Percentiles rank a stretch among this genome's conserved stretches.
Conservation (phyloP, 116 monocot genomes). For the Iris pallida region DNA sequence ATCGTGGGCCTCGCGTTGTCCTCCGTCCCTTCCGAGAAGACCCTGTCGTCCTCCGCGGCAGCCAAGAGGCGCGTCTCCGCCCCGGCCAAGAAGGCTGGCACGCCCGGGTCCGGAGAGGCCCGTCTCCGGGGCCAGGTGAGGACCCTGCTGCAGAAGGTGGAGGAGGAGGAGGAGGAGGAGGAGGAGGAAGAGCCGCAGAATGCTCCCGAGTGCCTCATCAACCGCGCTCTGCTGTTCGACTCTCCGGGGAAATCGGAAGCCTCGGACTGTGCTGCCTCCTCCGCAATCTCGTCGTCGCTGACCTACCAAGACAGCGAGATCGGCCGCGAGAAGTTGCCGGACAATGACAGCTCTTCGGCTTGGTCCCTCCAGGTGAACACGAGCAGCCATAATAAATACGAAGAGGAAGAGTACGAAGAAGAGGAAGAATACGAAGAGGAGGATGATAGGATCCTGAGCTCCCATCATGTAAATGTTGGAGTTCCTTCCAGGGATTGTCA, state of each 20-base stretch:
- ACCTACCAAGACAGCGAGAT: slow-evolving; percentile 28
- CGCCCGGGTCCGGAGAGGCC: slow-evolving; percentile 80
- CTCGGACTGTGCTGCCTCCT: slow-evolving; percentile 10
- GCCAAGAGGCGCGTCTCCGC: slow-evolving; percentile 14
- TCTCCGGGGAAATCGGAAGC: slow-evolving; percentile 51
- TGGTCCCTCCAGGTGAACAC: slow-evolving; percentile 68
- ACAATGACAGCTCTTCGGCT: slow-evolving; percentile 33
- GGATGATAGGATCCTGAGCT: no score
- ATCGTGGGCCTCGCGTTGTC: slow-evolving; percentile 53
- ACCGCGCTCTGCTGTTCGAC: slow-evolving; percentile 65
- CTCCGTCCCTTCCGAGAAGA: slow-evolving; percentile 23
- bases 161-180: slow-evolving; percentile 16
- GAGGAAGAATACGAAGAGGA: no score
- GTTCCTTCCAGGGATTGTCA: no score
- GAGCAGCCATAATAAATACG: slow-evolving; percentile 17
- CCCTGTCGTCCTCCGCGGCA: slow-evolving; percentile 28
- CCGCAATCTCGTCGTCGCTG: background rate
- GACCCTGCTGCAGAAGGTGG: slow-evolving; percentile 71
- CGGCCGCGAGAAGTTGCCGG: background rate
- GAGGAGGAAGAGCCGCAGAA: background rate
- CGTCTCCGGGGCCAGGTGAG: slow-evolving; percentile 80
- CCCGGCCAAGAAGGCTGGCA: slow-evolving; percentile 10
- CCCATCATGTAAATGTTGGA: no score
- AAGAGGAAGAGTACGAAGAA: slow-evolving; percentile 11
- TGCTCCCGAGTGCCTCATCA: slow-evolving; percentile 34